Percentiles rank a stretch among this genome's conserved stretches.
phyloP scores from a whole-genome alignment of 441 rosid species.

The Populus hybrid region DNA sequence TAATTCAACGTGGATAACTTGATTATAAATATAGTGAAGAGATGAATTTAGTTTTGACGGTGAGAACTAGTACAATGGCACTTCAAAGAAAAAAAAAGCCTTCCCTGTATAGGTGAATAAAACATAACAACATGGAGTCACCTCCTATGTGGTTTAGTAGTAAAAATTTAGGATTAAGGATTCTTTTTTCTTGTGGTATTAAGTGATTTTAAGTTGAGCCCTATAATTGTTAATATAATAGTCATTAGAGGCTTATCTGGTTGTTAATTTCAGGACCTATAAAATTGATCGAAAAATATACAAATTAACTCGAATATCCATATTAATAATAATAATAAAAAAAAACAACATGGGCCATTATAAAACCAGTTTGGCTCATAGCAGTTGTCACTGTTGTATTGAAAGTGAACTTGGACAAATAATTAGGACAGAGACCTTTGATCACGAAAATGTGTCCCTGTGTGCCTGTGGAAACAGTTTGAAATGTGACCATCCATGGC shows the following conservation, averaged over 20 bases:
- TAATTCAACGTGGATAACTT: too few relatives aligned
- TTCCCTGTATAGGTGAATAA: too few relatives aligned
- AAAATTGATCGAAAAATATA: rapidly evolving
- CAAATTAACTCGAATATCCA: rapidly evolving
- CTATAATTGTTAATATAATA: too few relatives aligned
- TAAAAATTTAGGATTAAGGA: too few relatives aligned
- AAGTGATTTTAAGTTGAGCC: too few relatives aligned
- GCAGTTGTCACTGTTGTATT: neutral
- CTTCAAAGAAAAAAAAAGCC: too few relatives aligned
- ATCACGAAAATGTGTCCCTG: neutral
- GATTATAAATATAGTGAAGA: too few relatives aligned
- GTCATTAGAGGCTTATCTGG: rapidly evolving
- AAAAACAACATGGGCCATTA: neutral
- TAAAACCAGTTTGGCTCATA: neutral
- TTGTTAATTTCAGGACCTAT: too few relatives aligned
- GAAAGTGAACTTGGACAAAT: neutral
- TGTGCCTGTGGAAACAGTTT: neutral
- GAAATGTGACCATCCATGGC: neutral
- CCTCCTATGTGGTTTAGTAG: rapidly evolving
- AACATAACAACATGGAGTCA: neutral
- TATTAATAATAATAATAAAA: too few relatives aligned
- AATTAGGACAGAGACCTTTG: neutral
- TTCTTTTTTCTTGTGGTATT: too few relatives aligned
- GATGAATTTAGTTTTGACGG: too few relatives aligned
- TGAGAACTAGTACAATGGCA: too few relatives aligned